Conservation (phyloP, 176 grass and related monocot genomes). For the Luzula sylvatica region DNA sequence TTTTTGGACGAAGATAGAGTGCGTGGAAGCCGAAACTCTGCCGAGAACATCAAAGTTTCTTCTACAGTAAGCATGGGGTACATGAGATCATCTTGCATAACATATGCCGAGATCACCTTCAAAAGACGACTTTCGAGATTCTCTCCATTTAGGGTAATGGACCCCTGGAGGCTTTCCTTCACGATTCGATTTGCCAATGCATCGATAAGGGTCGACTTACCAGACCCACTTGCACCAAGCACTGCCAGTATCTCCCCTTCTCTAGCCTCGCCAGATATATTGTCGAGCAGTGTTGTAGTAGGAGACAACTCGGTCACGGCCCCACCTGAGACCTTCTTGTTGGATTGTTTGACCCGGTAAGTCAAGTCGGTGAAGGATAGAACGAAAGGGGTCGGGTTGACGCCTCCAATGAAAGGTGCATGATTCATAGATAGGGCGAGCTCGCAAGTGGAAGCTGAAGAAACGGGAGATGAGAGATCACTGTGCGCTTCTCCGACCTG, state of each 20-base stretch:
- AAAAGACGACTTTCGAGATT: slow-evolving; percentile 50
- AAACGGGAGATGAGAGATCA: slow-evolving; percentile 19
- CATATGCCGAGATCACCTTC: slow-evolving; percentile 84
- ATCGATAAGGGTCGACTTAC: no score
- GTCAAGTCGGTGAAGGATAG: slow-evolving; percentile 65
- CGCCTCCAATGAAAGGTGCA: not conserved
- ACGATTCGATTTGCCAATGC: slow-evolving; percentile 70
- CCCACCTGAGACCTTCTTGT: slow-evolving; percentile 4
- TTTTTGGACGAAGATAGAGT: slow-evolving; percentile 52
- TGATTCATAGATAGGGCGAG: slow-evolving; percentile 2
- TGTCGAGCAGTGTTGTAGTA: slow-evolving; percentile 54
- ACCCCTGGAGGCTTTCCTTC: slow-evolving; percentile 61
- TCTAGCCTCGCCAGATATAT: slow-evolving; percentile 60
- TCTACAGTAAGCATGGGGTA: slow-evolving; percentile 88
- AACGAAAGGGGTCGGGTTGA: slow-evolving; percentile 27
- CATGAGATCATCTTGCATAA: slow-evolving; percentile 76
- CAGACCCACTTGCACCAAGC: no score
- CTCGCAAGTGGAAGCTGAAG: slow-evolving; percentile 37
- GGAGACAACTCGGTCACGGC: slow-evolving; percentile 13
- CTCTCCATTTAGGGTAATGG: slow-evolving; percentile 65
- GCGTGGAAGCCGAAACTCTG: slow-evolving; percentile 53
- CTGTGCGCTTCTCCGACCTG: slow-evolving; percentile 43
- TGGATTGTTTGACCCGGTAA: slow-evolving; percentile 59
- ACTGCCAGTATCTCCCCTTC: slow-evolving; percentile 88
- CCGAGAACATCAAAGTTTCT: no score